phyloP scores from a whole-genome alignment of 2,329 filamentous ascomycete genomes.

The Sarocladium strictum region DNA sequence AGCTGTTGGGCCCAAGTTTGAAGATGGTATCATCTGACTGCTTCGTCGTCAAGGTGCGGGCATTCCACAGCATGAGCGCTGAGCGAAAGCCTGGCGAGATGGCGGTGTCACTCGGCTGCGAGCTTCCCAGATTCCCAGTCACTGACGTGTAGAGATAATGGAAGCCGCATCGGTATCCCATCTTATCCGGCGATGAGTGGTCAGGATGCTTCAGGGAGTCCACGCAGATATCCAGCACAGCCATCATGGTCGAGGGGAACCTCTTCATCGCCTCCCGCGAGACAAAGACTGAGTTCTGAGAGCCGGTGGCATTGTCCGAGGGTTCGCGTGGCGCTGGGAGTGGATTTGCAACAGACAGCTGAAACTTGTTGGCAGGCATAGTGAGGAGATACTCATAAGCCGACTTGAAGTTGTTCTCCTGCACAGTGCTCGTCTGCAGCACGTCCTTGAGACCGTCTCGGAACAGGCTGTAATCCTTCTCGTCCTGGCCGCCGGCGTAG shows the following conservation, averaged over 20 bases:
- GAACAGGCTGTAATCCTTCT: slow-evolving; percentile 10
- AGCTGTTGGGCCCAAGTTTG: neutral
- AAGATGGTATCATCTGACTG: neutral
- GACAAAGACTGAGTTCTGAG: slow-evolving; percentile 14
- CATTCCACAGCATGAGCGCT: neutral
- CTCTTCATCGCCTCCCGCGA: slow-evolving; percentile 12
- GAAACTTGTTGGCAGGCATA: slow-evolving; percentile 13
- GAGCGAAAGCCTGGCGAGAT: neutral
- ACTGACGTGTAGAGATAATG: slow-evolving; percentile 14
- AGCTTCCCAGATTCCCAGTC: slow-evolving; percentile 13
- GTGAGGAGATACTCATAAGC: slow-evolving; percentile 12
- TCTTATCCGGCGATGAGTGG: slow-evolving; percentile 8
- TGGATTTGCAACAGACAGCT: slow-evolving; percentile 10
- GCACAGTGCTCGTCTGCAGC: slow-evolving; percentile 9
- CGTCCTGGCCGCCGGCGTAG: slow-evolving; percentile 11
- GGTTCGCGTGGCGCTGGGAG: slow-evolving; percentile 12
- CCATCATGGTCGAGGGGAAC: slow-evolving; percentile 13
- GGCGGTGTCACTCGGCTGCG: slow-evolving; percentile 12
- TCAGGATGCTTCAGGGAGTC: slow-evolving; percentile 11
- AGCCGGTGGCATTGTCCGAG: slow-evolving; percentile 12
- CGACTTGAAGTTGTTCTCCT: slow-evolving; percentile 13
- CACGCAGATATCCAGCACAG: slow-evolving; percentile 13
- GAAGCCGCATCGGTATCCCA: slow-evolving; percentile 11
- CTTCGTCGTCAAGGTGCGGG: neutral
- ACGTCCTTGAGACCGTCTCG: slow-evolving; percentile 11